Conservation (phyloP, 2,329 filamentous ascomycete species). For the Cladophialophora yegresii region DNA sequence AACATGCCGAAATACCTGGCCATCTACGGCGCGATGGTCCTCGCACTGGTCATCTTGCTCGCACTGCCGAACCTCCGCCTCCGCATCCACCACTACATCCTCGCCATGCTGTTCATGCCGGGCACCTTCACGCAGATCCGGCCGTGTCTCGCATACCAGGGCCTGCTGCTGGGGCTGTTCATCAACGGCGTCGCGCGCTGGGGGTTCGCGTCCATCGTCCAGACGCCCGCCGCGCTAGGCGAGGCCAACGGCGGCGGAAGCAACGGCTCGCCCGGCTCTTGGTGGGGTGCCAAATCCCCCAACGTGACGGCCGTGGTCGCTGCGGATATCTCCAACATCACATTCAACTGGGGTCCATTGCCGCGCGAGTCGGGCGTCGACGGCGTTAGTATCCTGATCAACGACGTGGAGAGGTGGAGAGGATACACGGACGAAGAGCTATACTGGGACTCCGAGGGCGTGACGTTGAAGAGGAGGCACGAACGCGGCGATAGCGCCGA, state of each 20-base stretch:
- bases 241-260: constrained; percentile 50
- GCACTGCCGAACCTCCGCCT: constrained; percentile 74
- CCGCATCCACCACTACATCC: constrained; percentile 92
- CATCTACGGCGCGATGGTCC: constrained; percentile 70
- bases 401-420: constrained; percentile 64
- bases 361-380: constrained; percentile 47
- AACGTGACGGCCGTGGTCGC: constrained; percentile 54
- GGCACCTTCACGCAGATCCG: constrained; percentile 88
- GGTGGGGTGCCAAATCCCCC: constrained; percentile 49
- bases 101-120: constrained; percentile 81
- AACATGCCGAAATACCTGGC: constrained; percentile 75
- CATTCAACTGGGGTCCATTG: constrained; percentile 48
- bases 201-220: constrained; percentile 86
- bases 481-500: constrained; percentile 23
- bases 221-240: constrained; percentile 72
- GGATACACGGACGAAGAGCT: constrained; percentile 56
- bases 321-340: constrained; percentile 44
- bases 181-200: constrained; percentile 91
- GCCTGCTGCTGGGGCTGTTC: constrained; percentile 84
- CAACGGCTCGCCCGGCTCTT: constrained; percentile 43
- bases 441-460: constrained; percentile 42
- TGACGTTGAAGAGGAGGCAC: constrained; percentile 29
- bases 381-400: constrained; percentile 62
- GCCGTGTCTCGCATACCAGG: constrained; percentile 82
- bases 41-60: constrained; percentile 69